Conservation (phyloP, 495 filamentous ascomycete genomes). For the Daldinia caldariorum region DNA sequence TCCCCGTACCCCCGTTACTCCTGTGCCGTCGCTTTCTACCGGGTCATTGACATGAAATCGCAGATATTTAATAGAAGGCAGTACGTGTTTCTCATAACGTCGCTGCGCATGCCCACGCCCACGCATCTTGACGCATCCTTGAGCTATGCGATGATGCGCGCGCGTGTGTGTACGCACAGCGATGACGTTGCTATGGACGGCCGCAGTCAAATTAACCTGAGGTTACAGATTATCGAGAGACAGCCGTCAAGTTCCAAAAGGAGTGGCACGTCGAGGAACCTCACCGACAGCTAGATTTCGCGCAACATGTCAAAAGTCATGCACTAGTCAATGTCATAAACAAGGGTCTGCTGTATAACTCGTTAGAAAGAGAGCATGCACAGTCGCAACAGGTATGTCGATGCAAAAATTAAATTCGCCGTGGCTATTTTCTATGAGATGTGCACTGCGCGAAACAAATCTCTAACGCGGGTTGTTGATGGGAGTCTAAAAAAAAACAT, state of each 20-base stretch:
- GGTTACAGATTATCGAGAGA: slow-evolving; percentile 70
- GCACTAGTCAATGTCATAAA: slow-evolving; percentile 79
- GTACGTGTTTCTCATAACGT: slow-evolving; percentile 62
- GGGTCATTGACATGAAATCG: slow-evolving; percentile 49
- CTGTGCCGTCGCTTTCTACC: slow-evolving; percentile 40
- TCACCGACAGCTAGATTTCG: slow-evolving; percentile 75
- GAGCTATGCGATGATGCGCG: slow-evolving; percentile 23
- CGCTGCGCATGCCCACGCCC: slow-evolving; percentile 5
- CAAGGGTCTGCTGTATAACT: slow-evolving; percentile 78
- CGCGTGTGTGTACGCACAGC: neutral
- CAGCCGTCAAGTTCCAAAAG: slow-evolving; percentile 82
- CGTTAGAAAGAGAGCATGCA: slow-evolving; percentile 68
- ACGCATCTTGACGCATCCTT: slow-evolving; percentile 11
- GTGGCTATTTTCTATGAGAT: slow-evolving; percentile 37
- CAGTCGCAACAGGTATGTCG: slow-evolving; percentile 67
- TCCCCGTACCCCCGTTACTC: slow-evolving; percentile 16
- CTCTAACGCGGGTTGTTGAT: slow-evolving; percentile 40
- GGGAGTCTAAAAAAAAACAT: slow-evolving; percentile 34
- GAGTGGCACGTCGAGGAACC: slow-evolving; percentile 79
- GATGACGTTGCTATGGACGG: slow-evolving; percentile 36
- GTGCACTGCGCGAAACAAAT: slow-evolving; percentile 40
- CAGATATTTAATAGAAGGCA: slow-evolving; percentile 90
- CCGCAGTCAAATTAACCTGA: slow-evolving; percentile 48
- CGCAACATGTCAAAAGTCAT: slow-evolving; percentile 77
- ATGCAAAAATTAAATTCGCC: slow-evolving; percentile 13